phyloP scores from a whole-genome alignment of 2,329 filamentous ascomycete genomes.

The Thelonectria olida region DNA sequence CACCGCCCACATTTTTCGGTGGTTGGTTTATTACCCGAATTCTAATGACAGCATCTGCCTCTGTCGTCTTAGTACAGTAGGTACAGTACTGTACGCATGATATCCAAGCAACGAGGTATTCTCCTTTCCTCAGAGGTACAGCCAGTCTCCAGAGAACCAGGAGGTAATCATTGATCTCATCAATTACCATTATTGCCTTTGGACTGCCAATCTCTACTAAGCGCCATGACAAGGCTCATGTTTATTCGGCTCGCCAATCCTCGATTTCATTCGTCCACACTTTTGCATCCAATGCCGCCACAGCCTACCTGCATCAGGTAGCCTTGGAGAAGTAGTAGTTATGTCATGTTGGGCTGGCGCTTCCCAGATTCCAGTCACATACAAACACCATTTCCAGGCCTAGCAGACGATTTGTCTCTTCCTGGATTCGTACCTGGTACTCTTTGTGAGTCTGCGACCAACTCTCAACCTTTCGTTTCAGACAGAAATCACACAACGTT shows the following conservation, averaged over 20 bases:
- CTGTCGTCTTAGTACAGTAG: background rate
- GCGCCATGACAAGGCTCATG: conserved; percentile 4
- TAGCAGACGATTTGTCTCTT: no score
- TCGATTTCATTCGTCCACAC: background rate
- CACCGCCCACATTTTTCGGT: background rate
- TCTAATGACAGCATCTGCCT: no score
- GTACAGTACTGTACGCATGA: background rate
- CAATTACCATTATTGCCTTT: conserved; percentile 7
- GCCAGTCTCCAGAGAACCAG: background rate
- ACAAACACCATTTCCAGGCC: no score
- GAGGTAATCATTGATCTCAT: background rate
- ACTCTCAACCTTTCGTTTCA: background rate
- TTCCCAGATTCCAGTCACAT: no score
- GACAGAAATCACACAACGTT: background rate
- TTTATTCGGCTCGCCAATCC: background rate
- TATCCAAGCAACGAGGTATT: background rate
- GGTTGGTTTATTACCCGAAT: conserved; percentile 2
- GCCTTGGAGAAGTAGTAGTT: conserved; percentile 3
- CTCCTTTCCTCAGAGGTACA: conserved; percentile 6
- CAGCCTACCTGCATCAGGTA: background rate
- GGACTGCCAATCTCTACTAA: background rate
- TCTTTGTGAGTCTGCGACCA: background rate
- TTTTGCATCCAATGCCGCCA: background rate
- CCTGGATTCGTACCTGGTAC: background rate
- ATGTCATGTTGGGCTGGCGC: no score